Evolutionary conservation across 306 rosid species (phyloP).

Genomic region (Argentina anserina): DNA sequence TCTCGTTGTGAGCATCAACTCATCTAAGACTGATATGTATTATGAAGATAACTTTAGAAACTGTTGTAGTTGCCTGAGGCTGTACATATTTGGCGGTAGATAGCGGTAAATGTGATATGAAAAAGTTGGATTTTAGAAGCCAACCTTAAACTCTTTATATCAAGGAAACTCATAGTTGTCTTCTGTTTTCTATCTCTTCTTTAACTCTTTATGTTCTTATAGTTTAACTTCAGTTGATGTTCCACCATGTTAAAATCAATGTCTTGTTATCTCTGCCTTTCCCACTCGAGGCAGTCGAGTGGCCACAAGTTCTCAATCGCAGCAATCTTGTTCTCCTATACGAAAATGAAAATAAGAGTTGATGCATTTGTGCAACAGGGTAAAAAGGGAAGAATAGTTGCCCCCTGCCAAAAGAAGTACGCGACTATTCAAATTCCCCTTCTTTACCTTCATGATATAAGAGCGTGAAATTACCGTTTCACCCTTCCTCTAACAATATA

Average conservation of each 20-base stretch:
- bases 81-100: not conserved
- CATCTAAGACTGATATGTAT: constrained; percentile 27
- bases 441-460: not conserved
- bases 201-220: not conserved
- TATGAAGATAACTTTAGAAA: not conserved
- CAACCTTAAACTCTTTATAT: not conserved
- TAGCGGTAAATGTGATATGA: not conserved
- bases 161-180: not conserved
- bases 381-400: not conserved
- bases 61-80: not conserved
- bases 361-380: not conserved
- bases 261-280: too few species aligned
- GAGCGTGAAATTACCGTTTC: not conserved
- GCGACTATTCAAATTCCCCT: not conserved
- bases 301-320: too few species aligned
- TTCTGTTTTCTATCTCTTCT: not conserved
- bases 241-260: too few species aligned
- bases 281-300: too few species aligned
- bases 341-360: too few species aligned
- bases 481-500: not conserved
- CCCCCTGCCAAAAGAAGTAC: not conserved
- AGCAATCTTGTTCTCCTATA: too few species aligned
- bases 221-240: not conserved
- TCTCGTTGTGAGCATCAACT: constrained; percentile 19
- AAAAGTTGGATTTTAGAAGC: not conserved